phyloP scores from a whole-genome alignment of 345 rosid genomes.

The Salix dunnii region DNA sequence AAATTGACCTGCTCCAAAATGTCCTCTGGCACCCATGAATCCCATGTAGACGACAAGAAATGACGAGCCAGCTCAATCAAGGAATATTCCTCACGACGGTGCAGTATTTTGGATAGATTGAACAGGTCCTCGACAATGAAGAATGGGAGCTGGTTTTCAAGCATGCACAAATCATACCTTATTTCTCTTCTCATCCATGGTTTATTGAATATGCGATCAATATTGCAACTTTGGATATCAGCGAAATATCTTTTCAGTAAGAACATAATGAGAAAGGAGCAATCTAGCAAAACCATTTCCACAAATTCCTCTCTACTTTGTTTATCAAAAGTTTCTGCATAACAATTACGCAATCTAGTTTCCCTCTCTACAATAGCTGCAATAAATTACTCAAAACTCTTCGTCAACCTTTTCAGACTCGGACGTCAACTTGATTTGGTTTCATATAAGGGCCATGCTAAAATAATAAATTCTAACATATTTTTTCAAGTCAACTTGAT shows the following conservation, averaged over 20 bases:
- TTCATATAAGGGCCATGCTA: too few relatives aligned
- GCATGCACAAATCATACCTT: not conserved
- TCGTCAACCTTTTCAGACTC: too few relatives aligned
- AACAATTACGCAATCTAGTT: not conserved
- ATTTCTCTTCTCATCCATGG: not conserved
- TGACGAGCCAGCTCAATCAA: not conserved
- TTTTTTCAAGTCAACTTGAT: too few relatives aligned
- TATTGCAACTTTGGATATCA: not conserved
- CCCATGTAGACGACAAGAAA: not conserved
- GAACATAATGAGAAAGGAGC: slow-evolving; percentile 2
- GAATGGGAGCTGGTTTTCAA: slow-evolving; percentile 35
- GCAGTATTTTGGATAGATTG: not conserved
- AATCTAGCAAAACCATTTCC: slow-evolving; percentile 3
- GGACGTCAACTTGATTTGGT: too few relatives aligned
- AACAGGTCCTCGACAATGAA: slow-evolving; percentile 24
- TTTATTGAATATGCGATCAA: not conserved
- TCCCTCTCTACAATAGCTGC: not conserved
- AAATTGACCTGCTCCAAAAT: not conserved
- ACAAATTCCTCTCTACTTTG: not conserved
- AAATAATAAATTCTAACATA: too few relatives aligned
- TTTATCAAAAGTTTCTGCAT: not conserved
- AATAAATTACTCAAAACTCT: not conserved
- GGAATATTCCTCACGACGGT: too few relatives aligned
- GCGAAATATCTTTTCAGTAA: not conserved
- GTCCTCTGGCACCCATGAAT: not conserved